Conservation (phyloP, 2,329 filamentous ascomycete genomes). For the Blastomyces emzantsi region DNA sequence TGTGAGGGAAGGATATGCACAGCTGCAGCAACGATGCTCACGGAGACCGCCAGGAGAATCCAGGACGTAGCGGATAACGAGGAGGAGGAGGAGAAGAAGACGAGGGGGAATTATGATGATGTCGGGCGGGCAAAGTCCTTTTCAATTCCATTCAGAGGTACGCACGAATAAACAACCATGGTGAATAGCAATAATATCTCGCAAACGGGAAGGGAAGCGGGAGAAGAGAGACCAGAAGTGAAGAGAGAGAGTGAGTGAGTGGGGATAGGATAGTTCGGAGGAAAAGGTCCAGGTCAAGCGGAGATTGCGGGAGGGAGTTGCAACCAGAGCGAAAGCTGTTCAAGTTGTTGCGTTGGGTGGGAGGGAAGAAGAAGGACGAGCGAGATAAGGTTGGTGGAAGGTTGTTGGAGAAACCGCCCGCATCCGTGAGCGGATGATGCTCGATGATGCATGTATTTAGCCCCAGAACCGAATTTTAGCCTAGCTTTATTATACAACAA, state of each 20-base stretch:
- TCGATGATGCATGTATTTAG: background rate
- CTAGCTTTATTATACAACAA: background rate
- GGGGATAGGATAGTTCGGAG: background rate
- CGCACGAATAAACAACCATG: background rate
- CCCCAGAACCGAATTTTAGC: background rate
- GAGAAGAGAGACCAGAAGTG: too few relatives aligned
- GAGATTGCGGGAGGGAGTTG: background rate
- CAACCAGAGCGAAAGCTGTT: too few relatives aligned
- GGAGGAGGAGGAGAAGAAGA: background rate
- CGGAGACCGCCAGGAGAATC: background rate
- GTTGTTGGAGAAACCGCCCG: background rate
- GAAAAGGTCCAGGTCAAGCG: too few relatives aligned
- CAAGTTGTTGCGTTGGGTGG: background rate
- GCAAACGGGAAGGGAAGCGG: background rate
- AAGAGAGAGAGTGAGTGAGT: background rate
- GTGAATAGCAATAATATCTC: conserved; percentile 9
- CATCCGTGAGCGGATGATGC: background rate
- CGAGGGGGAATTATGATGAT: conserved; percentile 7
- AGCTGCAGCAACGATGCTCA: background rate
- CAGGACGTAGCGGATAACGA: background rate
- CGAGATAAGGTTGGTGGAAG: too few relatives aligned
- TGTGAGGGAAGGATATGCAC: background rate
- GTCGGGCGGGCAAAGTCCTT: conserved; percentile 10
- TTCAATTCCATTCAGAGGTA: conserved; percentile 15
- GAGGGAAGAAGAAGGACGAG: background rate